Evolutionary conservation across 768 basidiomycete species (phyloP), one percentile per base, ranked within the genome.

Genomic region (Boletus subparvulus): DNA sequence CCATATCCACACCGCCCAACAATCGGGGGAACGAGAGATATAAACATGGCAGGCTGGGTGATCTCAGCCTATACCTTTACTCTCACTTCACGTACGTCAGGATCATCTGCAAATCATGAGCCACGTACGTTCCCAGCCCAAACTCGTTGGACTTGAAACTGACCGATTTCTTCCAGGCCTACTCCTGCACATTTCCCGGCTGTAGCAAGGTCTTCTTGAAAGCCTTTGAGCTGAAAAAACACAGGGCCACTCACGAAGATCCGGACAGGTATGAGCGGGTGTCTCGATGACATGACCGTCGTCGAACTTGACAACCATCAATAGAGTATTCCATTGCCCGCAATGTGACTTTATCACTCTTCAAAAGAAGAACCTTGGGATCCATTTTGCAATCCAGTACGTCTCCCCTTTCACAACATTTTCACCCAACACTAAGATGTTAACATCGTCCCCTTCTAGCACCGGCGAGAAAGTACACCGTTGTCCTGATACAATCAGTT

Each of bases 361-460:
- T 8, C 48, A 49, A n/a, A 72, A 64, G 55, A 70, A 50, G 52
- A 60, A 49, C 26, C 59, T 70, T 0, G 10, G 3, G 1, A 60
- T 72, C 8, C 70, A 71, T 47, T 13, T 52, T 3, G 50, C 55
- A 6, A 55, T 17, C 41, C 69, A 70, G 69, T 63, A 41, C 24
- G 66, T 49, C 12, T 12, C 26, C 21, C 19, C 10, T 10, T 39
- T 24, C 12, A 9, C 16, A 0, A 30, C 12, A 2, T 40, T n/a
- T 17, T 21, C 21, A 11, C 6, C 1, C 4, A 9, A 3, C 5
- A 17, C 4, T 9, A n/a, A 13, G 16, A 37, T 44, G 16, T 14
- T 44, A 6, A 56, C 17, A 1, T 3, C 11, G 7, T 45, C 35
- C 14, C 5, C 26, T 50, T 50, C 5, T 36, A 72, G 69, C 48